Evolutionary conservation across 176 grass and related monocot genomes (phyloP), one percentile per base, ranked within the genome.

Genomic region (Oropetium thomaeum): DNA sequence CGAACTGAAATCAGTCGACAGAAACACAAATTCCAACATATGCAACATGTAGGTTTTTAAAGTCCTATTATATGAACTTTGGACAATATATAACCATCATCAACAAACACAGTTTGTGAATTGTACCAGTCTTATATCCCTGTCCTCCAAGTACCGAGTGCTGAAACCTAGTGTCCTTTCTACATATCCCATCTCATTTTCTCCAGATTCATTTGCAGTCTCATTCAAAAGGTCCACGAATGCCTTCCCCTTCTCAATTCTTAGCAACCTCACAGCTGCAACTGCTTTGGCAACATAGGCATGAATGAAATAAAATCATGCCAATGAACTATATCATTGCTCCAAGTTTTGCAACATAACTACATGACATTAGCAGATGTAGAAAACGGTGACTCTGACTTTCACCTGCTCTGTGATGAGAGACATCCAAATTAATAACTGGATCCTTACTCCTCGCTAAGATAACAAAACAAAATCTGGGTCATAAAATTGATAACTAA

Each of bases 211-310:
- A 43, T 83, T 85, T 47, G 81, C 78, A 70, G 81, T 93, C 65
- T 85, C 88, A 74, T 97, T 97, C 71, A 97, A 89, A 78, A 97
- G 82, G 71, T 91, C 91, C 12, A 85, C 95, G 73, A 92, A 97
- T 16, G 95, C 91, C 32, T 90, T 92, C 9, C 95, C 91, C 41
- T 87, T 83, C 20, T 97, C 95, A 62, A 87, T 91, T 77, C 91
- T 89, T 42, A 97, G 74, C 81, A 97, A 74, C 78, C 95, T 97
- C 66, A 93, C 91, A 3, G 89, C 88, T 71, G 90, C 83, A 83
- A 80, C 95, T 97, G 79, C 53, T 75, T 58, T 69, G 58, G 11
- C 30, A 12, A 51, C 8, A 66, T 19, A 60, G 77, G 69, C 22
- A 67, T 17, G 17, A 77, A 74, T 60, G 25, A 80, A 25, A 54